These are phyloP conservation scores for Mycena galopus DNA, from an alignment of 768 basidiomycete species.

Conservation along the genomic window DNA sequence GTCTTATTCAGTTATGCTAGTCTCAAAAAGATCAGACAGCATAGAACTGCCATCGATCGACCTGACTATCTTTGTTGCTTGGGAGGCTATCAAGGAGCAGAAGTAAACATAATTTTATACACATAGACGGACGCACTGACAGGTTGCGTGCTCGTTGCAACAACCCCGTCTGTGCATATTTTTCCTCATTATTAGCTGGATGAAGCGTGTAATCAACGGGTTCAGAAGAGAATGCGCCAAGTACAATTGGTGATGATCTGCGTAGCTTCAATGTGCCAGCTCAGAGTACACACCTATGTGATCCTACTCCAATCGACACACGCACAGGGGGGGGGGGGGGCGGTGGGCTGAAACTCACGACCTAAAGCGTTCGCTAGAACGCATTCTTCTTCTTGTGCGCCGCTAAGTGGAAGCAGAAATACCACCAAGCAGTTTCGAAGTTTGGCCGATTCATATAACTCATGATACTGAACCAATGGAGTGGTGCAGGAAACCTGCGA, in stretches of 20 bases:
- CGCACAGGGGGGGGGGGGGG: not conserved
- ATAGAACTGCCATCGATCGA: too few relatives aligned
- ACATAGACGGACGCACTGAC: not conserved
- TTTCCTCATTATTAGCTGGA: slow-evolving; percentile 74
- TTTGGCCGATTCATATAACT: slow-evolving; percentile 81
- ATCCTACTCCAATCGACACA: slow-evolving; percentile 22
- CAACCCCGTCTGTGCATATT: slow-evolving; percentile 69
- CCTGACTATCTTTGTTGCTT: too few relatives aligned
- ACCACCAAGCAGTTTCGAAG: slow-evolving; percentile 78
- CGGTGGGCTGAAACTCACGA: slow-evolving; percentile 57
- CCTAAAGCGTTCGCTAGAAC: slow-evolving; percentile 70
- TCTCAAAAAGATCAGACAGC: too few relatives aligned
- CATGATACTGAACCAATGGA: slow-evolving; percentile 66
- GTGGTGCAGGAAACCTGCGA: slow-evolving; percentile 7
- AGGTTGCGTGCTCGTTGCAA: slow-evolving; percentile 6
- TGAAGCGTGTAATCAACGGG: not conserved
- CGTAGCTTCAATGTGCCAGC: slow-evolving; percentile 78
- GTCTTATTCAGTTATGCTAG: not conserved
- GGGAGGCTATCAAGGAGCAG: too few relatives aligned
- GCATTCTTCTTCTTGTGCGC: slow-evolving; percentile 77
- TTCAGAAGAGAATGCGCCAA: slow-evolving; percentile 34
- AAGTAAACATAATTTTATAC: not conserved
- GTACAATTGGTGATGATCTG: slow-evolving; percentile 75
- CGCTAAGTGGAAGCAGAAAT: slow-evolving; percentile 89
- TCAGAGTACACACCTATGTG: slow-evolving; percentile 41